Evolutionary conservation across 1,139 yeast genomes (phyloP).

Genomic region (Kodamaea sp.): DNA sequence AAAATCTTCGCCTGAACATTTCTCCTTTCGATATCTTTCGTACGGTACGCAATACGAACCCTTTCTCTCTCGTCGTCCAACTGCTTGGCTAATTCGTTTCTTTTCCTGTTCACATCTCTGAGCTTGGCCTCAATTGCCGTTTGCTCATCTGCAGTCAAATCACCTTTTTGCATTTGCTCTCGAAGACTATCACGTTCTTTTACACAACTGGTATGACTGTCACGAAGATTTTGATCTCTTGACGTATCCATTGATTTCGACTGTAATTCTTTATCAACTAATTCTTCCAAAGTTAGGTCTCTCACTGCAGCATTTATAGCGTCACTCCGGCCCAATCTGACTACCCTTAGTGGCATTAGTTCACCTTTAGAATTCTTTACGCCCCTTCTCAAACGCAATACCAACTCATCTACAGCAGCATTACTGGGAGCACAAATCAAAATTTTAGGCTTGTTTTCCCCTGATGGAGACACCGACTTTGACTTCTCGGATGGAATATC

Average conservation of each 20-base stretch:
- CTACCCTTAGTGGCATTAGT: slow-evolving; percentile 65
- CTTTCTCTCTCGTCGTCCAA: slow-evolving; percentile 81
- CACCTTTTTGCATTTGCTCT: slow-evolving; percentile 33
- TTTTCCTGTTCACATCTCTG: slow-evolving; percentile 55
- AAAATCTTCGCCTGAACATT: slow-evolving; percentile 73
- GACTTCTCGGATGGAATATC: slow-evolving; percentile 25
- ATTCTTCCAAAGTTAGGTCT: slow-evolving; percentile 84
- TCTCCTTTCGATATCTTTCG: slow-evolving; percentile 76
- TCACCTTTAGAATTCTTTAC: slow-evolving; percentile 60
- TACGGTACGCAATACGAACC: slow-evolving; percentile 66
- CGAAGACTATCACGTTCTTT: slow-evolving; percentile 53
- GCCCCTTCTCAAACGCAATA: slow-evolving; percentile 79
- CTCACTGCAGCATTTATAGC: slow-evolving; percentile 82
- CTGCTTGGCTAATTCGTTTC: slow-evolving; percentile 70
- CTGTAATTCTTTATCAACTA: slow-evolving; percentile 68
- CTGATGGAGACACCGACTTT: slow-evolving; percentile 5
- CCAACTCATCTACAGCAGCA: slow-evolving; percentile 97
- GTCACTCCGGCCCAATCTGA: slow-evolving; percentile 90
- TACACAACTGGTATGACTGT: slow-evolving; percentile 53
- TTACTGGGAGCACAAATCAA: slow-evolving; percentile 97
- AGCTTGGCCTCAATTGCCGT: slow-evolving; percentile 49
- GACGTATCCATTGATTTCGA: slow-evolving; percentile 34
- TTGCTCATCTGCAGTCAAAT: slow-evolving; percentile 39
- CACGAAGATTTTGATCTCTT: slow-evolving; percentile 50
- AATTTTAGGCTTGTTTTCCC: slow-evolving; percentile 40